Evolutionary conservation across 257 asterid species (phyloP).

Genomic region (Ocimum tenuiflorum): DNA sequence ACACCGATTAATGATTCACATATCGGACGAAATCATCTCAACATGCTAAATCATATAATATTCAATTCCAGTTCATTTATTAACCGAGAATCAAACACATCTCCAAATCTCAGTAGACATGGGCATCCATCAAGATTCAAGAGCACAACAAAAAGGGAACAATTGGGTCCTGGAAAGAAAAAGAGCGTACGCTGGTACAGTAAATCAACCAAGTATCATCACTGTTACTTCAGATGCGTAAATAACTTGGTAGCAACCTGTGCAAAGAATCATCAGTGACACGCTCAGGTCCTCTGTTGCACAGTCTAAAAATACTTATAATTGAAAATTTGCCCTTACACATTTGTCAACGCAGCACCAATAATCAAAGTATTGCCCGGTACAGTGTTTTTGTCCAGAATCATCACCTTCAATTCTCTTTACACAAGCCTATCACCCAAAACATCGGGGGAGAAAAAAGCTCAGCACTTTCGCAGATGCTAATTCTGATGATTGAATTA

Average conservation of each 20-base stretch:
- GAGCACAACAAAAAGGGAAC: conserved; percentile 11
- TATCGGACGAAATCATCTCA: conserved; percentile 7
- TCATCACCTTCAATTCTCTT: conserved; percentile 26
- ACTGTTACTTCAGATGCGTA: conserved; percentile 32
- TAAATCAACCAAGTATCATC: conserved; percentile 13
- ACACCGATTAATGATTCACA: too few species aligned
- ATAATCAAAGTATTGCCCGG: conserved; percentile 35
- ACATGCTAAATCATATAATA: background rate
- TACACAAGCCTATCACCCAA: conserved; percentile 1
- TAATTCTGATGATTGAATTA: too few species aligned
- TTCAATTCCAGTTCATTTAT: conserved; percentile 18
- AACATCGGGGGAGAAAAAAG: too few species aligned
- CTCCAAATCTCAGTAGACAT: conserved; percentile 18
- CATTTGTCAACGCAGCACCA: conserved; percentile 29
- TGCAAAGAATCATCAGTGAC: too few species aligned
- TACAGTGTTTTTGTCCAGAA: conserved; percentile 32
- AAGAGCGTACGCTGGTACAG: conserved; percentile 1
- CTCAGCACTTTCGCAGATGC: too few species aligned
- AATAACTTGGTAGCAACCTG: conserved; percentile 48
- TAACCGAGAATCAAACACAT: conserved; percentile 15
- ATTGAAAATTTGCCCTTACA: too few species aligned
- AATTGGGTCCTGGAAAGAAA: conserved; percentile 9
- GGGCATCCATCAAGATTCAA: conserved; percentile 10
- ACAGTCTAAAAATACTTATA: too few species aligned
- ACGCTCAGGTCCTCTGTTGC: too few species aligned